Conservation (phyloP, 148 eudicot species). For the Camellia sinensis region DNA sequence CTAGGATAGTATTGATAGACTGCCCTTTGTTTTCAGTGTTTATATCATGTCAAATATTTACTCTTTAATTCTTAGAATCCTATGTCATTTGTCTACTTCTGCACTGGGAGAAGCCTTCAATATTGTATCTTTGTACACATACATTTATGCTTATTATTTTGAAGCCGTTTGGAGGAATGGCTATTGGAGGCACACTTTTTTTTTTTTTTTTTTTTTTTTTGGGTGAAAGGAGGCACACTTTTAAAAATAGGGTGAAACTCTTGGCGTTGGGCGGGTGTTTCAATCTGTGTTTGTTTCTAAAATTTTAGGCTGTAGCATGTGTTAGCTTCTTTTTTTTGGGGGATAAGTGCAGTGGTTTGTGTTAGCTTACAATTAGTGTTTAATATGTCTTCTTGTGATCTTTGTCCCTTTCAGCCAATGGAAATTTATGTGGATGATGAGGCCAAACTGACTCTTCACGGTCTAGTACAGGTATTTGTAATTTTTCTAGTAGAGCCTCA, state of each 20-base stretch:
- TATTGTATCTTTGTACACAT: background rate
- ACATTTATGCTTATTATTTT: background rate
- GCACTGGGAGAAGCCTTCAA: no score
- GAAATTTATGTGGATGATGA: constrained; percentile 99
- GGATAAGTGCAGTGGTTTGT: background rate
- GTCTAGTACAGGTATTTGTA: constrained; percentile 85
- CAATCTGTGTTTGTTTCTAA: background rate
- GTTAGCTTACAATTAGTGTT: background rate
- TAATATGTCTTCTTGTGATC: constrained; percentile 2
- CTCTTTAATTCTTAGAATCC: no score
- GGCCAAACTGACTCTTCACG: constrained; percentile 95
- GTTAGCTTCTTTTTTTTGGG: background rate
- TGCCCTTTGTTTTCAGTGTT: background rate
- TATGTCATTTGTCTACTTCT: no score
- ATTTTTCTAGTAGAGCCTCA: no score
- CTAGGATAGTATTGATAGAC: background rate
- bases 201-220: no score
- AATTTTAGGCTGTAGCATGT: background rate
- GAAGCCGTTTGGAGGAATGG: background rate
- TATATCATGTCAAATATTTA: no score
- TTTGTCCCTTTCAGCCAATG: constrained; percentile 41
- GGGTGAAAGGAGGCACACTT: no score
- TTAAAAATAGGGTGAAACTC: no score
- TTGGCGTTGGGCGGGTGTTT: no score
- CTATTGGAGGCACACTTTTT: background rate